phyloP scores from a whole-genome alignment of 805 yeast species.

The Nakazawaea laoshanensis region DNA sequence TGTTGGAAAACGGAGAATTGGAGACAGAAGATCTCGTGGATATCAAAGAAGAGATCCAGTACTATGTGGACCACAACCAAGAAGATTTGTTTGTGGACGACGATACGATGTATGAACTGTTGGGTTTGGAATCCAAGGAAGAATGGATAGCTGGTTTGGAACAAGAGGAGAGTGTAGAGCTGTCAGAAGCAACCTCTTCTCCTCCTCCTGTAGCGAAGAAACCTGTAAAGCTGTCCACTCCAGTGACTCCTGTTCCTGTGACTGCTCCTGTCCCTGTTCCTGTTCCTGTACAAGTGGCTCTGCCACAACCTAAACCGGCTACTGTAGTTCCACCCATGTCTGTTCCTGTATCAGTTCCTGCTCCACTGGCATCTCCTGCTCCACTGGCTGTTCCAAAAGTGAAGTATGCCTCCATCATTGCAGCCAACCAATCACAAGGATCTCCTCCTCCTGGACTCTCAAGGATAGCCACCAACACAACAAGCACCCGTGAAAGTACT shows the following conservation, averaged over 20 bases:
- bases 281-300: not conserved
- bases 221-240: constrained; percentile 3
- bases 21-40: constrained; percentile 69
- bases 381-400: constrained; percentile 5
- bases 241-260: constrained; percentile 21
- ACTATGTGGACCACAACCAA: constrained; percentile 89
- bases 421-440: constrained; percentile 9
- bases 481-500: constrained; percentile 7
- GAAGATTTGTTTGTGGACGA: constrained; percentile 92
- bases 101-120: constrained; percentile 85
- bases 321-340: not conserved
- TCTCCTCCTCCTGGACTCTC: constrained; percentile 6
- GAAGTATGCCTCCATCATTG: constrained; percentile 6
- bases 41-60: constrained; percentile 82
- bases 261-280: constrained; percentile 21
- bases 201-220: constrained; percentile 3
- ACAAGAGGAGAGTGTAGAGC: not conserved
- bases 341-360: constrained; percentile 1
- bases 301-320: not conserved
- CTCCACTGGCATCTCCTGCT: not conserved
- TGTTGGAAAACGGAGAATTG: constrained; percentile 70
- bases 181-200: not conserved
- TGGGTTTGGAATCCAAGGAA: constrained; percentile 52
- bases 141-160: constrained; percentile 9
- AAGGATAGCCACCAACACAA: constrained; percentile 2